Conservation (phyloP, 2,329 filamentous ascomycete genomes). For the Fusarium albidum region DNA sequence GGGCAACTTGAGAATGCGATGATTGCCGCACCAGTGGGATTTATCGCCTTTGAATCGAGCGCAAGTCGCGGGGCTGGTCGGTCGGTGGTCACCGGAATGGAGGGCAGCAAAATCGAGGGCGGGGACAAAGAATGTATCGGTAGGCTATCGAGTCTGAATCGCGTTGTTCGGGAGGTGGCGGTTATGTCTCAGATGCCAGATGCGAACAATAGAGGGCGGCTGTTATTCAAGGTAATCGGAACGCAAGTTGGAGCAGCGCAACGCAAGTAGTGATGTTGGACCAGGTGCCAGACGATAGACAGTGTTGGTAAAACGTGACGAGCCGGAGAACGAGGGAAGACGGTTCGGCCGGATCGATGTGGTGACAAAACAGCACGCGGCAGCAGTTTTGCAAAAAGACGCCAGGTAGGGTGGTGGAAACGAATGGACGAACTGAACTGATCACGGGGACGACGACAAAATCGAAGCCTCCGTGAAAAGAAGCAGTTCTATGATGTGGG, state of each 20-base stretch:
- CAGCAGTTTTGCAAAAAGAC: constrained; percentile 37
- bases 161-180: constrained; percentile 31
- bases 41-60: constrained; percentile 22
- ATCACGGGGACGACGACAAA: constrained; percentile 26
- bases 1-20: not conserved
- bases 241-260: constrained; percentile 17
- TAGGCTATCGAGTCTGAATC: constrained; percentile 34
- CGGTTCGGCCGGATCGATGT: constrained; percentile 8
- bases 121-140: constrained; percentile 39
- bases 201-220: constrained; percentile 11
- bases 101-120: constrained; percentile 33
- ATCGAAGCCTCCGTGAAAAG: constrained; percentile 32
- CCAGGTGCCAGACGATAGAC: constrained; percentile 37
- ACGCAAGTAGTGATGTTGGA: constrained; percentile 35
- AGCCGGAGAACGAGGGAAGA: constrained; percentile 8
- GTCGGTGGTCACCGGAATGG: constrained; percentile 40
- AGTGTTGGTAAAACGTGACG: constrained; percentile 23
- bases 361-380: constrained; percentile 16
- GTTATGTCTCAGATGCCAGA: constrained; percentile 39
- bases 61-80: constrained; percentile 31
- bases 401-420: constrained; percentile 32
- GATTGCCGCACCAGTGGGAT: constrained; percentile 12
- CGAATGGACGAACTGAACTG: constrained; percentile 42
- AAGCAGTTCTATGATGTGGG: constrained; percentile 29
- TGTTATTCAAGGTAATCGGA: constrained; percentile 19